Conservation (phyloP, 2,329 filamentous ascomycete genomes). For the Cladosporium sp. region DNA sequence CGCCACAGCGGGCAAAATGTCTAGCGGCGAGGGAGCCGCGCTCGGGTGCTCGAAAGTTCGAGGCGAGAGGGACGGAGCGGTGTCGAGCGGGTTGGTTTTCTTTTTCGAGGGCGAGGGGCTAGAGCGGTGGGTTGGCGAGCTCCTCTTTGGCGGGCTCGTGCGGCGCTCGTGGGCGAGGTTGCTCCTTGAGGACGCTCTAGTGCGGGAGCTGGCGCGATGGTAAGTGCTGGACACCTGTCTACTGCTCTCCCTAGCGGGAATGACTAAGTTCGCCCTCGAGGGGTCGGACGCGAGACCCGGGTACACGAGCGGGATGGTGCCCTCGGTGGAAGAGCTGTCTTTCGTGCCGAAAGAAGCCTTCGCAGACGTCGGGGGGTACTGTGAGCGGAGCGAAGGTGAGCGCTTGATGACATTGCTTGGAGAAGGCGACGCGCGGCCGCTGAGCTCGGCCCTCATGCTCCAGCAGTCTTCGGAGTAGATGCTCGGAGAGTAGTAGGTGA, state of each 20-base stretch:
- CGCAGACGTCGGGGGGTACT: not conserved
- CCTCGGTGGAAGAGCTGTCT: conserved; percentile 12
- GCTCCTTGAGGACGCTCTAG: not conserved
- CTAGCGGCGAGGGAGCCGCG: conserved; percentile 25
- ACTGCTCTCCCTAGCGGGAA: too few species aligned
- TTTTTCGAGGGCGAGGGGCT: too few species aligned
- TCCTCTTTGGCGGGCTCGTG: too few species aligned
- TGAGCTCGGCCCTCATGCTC: not conserved
- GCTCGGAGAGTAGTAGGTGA: conserved; percentile 23
- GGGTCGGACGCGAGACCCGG: conserved; percentile 20
- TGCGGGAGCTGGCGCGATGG: too few species aligned
- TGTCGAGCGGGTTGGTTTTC: too few species aligned
- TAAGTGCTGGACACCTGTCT: too few species aligned
- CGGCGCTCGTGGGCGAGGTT: not conserved
- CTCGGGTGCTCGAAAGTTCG: conserved; percentile 20
- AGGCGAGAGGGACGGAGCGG: conserved; percentile 12
- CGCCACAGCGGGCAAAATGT: conserved; percentile 17
- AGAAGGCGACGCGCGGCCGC: not conserved
- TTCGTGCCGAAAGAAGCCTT: conserved; percentile 7
- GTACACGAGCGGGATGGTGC: conserved; percentile 15
- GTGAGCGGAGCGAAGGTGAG: too few species aligned
- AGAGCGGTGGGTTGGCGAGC: too few species aligned
- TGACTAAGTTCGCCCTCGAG: not conserved
- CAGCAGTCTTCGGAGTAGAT: conserved; percentile 18
- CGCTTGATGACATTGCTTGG: not conserved